Evolutionary conservation across 257 asterid genomes (phyloP), one percentile per base, ranked within the genome.

Genomic region (Lithospermum erythrorhizon): DNA sequence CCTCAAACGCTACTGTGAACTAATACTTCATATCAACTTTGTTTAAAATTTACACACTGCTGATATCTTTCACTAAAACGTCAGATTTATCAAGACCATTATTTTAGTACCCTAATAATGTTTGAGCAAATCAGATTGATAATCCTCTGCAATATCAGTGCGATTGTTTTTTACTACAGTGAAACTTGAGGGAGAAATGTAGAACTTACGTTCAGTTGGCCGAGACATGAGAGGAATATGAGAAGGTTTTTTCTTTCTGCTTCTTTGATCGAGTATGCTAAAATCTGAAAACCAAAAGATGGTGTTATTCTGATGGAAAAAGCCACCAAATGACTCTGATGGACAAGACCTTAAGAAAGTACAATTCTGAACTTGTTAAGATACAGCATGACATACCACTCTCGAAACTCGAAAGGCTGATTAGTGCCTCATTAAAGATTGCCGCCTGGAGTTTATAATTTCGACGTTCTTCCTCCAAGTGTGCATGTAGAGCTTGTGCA

Each of bases 171-270:
- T 41, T 27, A 61, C 55, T 21, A 22, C 23, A 48, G 49, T 8
- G 21, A 23, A 51, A 52, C 35, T 59, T 19, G 65, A 18, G 64
- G 57, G 57, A 56, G 62, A 52, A 58, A 30, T 27, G 57, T 17
- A 21, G 32, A 64, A 86, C 97, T 88, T 56, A 93, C 98, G 97
- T 77, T 81, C 97, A 25, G 96, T 81, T 57, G 86, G 95, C 10
- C 96, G 79, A 53, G 85, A 76, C 81, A 82, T 49, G 21, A 91
- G 79, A 47, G 85, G 87, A 65, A 86, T 55, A 79, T 86, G 81
- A 71, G 78, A 67, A 59, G 89, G 61, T 70, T 69, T 85, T 83
- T 77, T 87, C 78, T 72, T 83, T 67, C 76, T 93, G n/a, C 66
- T 49, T 71, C 73, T 60, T n/a, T 63, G 56, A 59, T 71, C 75